A percentile compares a stretch with the other conserved stretches of the same genome.
These are phyloP conservation scores for Paspalum notatum DNA, from an alignment of 176 grass and related monocot genomes.

Conservation along the genomic window DNA sequence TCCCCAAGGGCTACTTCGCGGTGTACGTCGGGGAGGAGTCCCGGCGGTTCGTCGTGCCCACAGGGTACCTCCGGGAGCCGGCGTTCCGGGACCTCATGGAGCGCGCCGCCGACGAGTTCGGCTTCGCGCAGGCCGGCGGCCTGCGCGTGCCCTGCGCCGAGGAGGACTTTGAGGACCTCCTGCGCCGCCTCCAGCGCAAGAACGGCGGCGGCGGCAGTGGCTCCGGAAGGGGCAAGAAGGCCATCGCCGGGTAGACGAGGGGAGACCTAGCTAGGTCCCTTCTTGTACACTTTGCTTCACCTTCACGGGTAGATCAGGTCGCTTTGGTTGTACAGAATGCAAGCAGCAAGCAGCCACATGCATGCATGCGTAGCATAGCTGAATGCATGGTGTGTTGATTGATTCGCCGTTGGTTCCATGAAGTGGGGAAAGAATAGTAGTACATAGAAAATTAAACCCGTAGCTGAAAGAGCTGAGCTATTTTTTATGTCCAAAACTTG, in stretches of 20 bases:
- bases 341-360: constrained; percentile 41
- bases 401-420: constrained; percentile 8
- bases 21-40: constrained; percentile 64
- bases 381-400: constrained; percentile 41
- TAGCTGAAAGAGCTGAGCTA: background rate
- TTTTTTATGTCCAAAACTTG: background rate
- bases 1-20: constrained; percentile 68
- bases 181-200: constrained; percentile 37
- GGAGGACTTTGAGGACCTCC: constrained; percentile 54
- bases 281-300: background rate
- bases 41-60: constrained; percentile 65
- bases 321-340: constrained; percentile 5
- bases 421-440: background rate
- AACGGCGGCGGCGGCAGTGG: background rate
- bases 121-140: constrained; percentile 59
- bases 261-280: constrained; percentile 3
- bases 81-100: constrained; percentile 65
- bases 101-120: constrained; percentile 70
- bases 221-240: constrained; percentile 38
- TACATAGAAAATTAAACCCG: background rate
- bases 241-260: constrained; percentile 9
- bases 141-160: constrained; percentile 61
- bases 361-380: constrained; percentile 18
- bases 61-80: constrained; percentile 51
- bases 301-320: background rate